Conservation (phyloP, 2,329 filamentous ascomycete genomes). For the Sclerotinia subarctica region DNA sequence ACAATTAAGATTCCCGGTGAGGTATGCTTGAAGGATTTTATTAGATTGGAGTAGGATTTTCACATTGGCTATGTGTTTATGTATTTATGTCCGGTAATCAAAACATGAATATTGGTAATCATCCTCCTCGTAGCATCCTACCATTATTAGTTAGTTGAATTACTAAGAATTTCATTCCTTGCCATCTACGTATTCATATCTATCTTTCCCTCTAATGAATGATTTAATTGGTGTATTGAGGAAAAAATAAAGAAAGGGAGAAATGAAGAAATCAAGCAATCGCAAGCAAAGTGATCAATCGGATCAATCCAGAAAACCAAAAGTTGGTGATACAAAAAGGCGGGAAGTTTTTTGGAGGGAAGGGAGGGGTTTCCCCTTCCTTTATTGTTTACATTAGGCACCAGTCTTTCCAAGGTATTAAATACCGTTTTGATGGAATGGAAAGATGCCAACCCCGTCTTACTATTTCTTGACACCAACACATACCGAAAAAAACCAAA, state of each 20-base stretch:
- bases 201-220: neutral
- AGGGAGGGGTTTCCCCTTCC: neutral
- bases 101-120: neutral
- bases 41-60: neutral
- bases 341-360: neutral
- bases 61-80: neutral
- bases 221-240: neutral
- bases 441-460: neutral
- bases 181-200: neutral
- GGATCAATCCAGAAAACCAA: neutral
- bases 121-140: conserved; percentile 10
- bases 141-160: neutral
- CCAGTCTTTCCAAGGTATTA: neutral
- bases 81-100: neutral
- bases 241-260: neutral
- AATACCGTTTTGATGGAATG: neutral
- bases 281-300: conserved; percentile 2
- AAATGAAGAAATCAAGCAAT: neutral
- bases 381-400: conserved; percentile 2
- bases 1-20: neutral
- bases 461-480: neutral
- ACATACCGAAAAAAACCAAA: neutral
- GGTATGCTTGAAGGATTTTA: conserved; percentile 1
- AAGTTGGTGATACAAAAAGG: conserved; percentile 1
- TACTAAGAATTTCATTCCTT: neutral